Base-by-base conservation (phyloP, 805 yeast genomes). In the Debaryomyces tyrocola region DNA sequence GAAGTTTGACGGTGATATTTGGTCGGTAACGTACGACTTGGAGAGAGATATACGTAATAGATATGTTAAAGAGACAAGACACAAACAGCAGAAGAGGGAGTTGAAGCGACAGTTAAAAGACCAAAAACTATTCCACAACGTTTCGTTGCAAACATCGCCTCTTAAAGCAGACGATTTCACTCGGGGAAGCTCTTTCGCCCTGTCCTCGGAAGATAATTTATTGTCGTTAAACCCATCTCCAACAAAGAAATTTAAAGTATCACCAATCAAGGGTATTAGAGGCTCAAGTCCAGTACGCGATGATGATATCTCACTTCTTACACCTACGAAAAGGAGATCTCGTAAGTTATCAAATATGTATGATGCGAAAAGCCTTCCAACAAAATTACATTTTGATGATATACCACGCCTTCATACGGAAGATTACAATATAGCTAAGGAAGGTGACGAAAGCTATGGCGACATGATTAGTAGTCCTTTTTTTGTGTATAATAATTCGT, bases 1-100 rank as follows among this genome's bases (percentile, higher is more conserved):
- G 11, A 46, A 36, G 31, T 31, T 56, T 10, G 54, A 53, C 12
- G 60, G 63, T 10, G 57, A 62, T 46, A 64, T 73, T 20, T 77
- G 82, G 82, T 56, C 66, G 1, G 56, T 57, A 8, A 62, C 66
- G 46, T 64, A 66, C 50, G 64, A 62, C 41, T 52, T 56, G 12
- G 72, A 66, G 40, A 53, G 54, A 36, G 62, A 58, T 28, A 38
- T 31, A 11, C 38, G 43, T 34, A 46, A 39, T 20, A 38, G 46
- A 11, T 43, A 41, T 14, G 33, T 34, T 24, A 46, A 50, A 43
- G 52, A 50, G 10, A 45, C 47, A 39, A 39, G 40, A 34, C 38
- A 18, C 7, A 37, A 48, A 35, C 49, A 42, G 24, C 46, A 46
- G 34, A 49, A 51, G 20, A 54, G 50, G 15, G 45, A 50, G 21